A percentile compares a stretch with the other conserved stretches of the same genome.
These are phyloP conservation scores for Castanea mollissima DNA, from an alignment of 306 rosid genomes.

Conservation along the genomic window DNA sequence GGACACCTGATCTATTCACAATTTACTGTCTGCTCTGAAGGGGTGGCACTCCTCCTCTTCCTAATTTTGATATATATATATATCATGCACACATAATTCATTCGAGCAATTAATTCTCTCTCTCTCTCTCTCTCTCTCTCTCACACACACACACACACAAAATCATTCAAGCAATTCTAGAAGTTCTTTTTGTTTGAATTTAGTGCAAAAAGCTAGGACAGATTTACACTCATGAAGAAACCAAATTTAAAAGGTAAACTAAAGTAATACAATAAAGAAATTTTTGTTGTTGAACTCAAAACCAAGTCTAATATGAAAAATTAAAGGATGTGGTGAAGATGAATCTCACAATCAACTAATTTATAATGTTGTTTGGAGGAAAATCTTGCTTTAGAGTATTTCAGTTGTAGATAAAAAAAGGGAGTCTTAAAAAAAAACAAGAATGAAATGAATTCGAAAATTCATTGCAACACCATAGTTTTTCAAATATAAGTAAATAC, in stretches of 20 bases:
- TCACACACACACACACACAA: no score
- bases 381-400: conserved; percentile 13
- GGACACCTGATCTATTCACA: background rate
- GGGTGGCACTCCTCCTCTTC: background rate
- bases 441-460: background rate
- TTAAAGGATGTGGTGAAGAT: conserved; percentile 8
- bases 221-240: conserved; percentile 13
- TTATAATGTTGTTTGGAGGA: conserved; percentile 8
- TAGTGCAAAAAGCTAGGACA: conserved; percentile 9
- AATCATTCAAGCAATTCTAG: background rate
- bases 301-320: conserved; percentile 11
- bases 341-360: background rate
- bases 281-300: conserved; percentile 17
- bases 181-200: background rate
- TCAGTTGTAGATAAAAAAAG: background rate
- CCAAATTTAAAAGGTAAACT: conserved; percentile 14
- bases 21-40: background rate
- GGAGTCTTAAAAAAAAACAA: background rate
- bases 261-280: conserved; percentile 15
- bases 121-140: no score
- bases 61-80: background rate
- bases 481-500: background rate
- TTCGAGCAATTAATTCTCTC: background rate
- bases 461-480: background rate
- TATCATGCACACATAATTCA: background rate